These are phyloP conservation scores for Lipomyces yarrowii DNA, from an alignment of 1,139 yeast genomes.

Conservation along the genomic window DNA sequence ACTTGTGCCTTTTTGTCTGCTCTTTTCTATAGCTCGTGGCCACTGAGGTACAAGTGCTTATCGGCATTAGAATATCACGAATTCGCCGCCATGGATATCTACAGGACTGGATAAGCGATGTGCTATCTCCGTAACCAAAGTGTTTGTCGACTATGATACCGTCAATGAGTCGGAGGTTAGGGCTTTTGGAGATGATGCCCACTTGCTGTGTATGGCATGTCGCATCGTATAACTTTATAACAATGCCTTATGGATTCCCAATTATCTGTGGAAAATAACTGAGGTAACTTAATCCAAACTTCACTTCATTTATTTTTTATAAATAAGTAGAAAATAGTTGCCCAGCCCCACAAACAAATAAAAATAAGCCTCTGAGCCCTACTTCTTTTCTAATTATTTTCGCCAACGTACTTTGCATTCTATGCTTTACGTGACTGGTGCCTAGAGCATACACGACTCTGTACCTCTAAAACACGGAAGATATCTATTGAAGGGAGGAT, in stretches of 20 bases:
- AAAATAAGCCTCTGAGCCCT: not conserved
- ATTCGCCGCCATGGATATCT: not conserved
- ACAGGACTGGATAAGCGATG: not conserved
- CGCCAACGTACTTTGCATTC: not conserved
- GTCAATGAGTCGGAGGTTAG: not conserved
- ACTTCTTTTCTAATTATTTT: not conserved
- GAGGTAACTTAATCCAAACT: too few relatives aligned
- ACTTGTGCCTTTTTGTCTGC: not conserved
- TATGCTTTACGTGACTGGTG: not conserved
- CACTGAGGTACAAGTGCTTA: not conserved
- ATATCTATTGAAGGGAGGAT: not conserved
- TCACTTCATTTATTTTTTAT: too few relatives aligned
- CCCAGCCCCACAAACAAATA: too few relatives aligned
- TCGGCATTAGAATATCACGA: not conserved
- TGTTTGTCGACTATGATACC: too few relatives aligned
- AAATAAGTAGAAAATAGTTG: too few relatives aligned
- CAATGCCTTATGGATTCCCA: too few relatives aligned
- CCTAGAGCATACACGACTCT: not conserved
- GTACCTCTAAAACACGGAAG: not conserved
- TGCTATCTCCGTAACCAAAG: too few relatives aligned
- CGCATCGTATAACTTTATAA: too few relatives aligned
- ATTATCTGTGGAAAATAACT: too few relatives aligned
- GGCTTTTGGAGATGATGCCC: not conserved
- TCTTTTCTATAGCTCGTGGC: not conserved
- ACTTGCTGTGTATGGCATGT: too few relatives aligned